Conservation (phyloP, 495 filamentous ascomycete genomes). For the Hypoxylon cercidicola region DNA sequence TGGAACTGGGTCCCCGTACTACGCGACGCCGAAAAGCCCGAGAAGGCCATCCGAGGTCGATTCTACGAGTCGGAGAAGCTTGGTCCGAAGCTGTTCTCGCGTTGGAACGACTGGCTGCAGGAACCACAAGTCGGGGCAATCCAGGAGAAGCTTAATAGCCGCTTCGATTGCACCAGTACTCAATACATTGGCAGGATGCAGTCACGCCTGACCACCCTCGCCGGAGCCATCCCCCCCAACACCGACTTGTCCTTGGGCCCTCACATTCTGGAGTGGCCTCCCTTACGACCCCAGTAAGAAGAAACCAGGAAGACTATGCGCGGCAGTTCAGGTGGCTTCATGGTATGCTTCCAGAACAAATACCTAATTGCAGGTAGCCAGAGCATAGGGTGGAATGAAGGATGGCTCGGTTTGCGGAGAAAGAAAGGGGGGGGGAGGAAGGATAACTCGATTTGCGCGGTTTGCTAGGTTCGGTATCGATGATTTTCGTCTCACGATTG, state of each 20-base stretch:
- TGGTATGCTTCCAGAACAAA: too few species aligned
- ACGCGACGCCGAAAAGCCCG: conserved; percentile 34
- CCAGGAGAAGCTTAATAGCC: conserved; percentile 54
- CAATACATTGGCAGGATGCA: conserved; percentile 26
- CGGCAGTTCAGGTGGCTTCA: too few species aligned
- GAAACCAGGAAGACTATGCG: not conserved
- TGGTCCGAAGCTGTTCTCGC: conserved; percentile 47
- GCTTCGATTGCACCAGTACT: conserved; percentile 39
- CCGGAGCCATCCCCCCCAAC: conserved; percentile 24
- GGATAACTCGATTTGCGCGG: too few species aligned
- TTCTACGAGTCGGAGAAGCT: conserved; percentile 57
- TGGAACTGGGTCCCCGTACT: conserved; percentile 47
- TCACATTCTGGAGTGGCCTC: conserved; percentile 13
- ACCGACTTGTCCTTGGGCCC: conserved; percentile 13
- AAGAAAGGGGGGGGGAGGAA: too few species aligned
- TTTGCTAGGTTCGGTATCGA: too few species aligned
- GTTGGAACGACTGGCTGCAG: conserved; percentile 39
- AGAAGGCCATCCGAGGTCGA: conserved; percentile 49
- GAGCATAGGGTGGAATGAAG: too few species aligned
- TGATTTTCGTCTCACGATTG: too few species aligned
- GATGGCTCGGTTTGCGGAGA: too few species aligned
- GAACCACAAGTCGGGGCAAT: conserved; percentile 45
- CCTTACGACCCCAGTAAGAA: too few species aligned
- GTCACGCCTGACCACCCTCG: conserved; percentile 26
- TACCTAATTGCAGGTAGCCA: too few species aligned